Evolutionary conservation across 192 early-diverging fungal species (phyloP).

Genomic region (Rhizoclosmatium globosum): DNA sequence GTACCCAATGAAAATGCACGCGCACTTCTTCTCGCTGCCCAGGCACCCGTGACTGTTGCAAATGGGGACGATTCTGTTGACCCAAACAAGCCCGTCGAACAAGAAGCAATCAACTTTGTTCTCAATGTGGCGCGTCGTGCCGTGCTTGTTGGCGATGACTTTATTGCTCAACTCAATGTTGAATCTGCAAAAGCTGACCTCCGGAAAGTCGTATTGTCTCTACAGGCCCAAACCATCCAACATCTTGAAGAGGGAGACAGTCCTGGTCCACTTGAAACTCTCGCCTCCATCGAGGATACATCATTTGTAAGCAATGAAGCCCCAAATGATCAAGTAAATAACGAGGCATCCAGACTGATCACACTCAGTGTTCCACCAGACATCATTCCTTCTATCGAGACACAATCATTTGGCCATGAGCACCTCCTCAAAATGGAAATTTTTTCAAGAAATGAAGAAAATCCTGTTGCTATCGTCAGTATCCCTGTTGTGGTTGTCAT

Average conservation of each 20-base stretch:
- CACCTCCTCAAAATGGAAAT: conserved; percentile 16
- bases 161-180: not conserved
- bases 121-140: conserved; percentile 13
- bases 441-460: not conserved
- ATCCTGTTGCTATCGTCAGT: conserved; percentile 6
- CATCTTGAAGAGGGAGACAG: not conserved
- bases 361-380: conserved; percentile 1
- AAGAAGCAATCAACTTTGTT: conserved; percentile 3
- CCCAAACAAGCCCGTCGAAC: not conserved
- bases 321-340: not conserved
- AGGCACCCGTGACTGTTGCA: conserved; percentile 12
- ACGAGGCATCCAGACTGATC: not conserved
- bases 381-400: conserved; percentile 1
- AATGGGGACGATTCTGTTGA: conserved; percentile 21
- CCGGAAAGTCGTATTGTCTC: not conserved
- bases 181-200: not conserved
- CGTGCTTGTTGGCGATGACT: conserved; percentile 2
- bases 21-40: conserved; percentile 23
- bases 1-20: conserved; percentile 2
- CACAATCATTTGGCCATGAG: not conserved
- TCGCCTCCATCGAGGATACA: not conserved
- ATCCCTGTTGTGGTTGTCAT: conserved; percentile 18
- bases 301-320: not conserved
- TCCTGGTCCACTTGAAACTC: not conserved
- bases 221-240: not conserved